Evolutionary conservation across 192 early-diverging fungal genomes (phyloP), one percentile per base, ranked within the genome.

Genomic region (Phlyctochytrium planicorne): DNA sequence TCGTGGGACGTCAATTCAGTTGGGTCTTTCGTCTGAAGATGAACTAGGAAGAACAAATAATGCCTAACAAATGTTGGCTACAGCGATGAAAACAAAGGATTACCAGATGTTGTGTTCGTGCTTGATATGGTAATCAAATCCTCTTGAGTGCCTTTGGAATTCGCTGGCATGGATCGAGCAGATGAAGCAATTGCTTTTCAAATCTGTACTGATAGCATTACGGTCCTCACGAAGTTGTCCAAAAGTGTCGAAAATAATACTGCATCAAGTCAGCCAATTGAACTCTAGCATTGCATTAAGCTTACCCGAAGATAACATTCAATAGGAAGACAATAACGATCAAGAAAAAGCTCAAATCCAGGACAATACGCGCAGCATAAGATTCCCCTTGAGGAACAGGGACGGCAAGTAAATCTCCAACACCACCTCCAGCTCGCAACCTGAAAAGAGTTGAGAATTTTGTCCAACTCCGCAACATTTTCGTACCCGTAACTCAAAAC

Each of bases 1-100:
- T 77, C 75, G 59, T 77, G 75, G 6, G 75, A 77, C 2, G 75
- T 77, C 36, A 69, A 75, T 65, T 77, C 75, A 16, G 75, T 75
- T 34, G 59, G 57, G 62, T 77, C 75, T 55, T 77, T 77, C 2
- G 52, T 52, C 24, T 77, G 36, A 53, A 77, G 36, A 57, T 77
- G 75, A 4, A 77, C 66, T 23, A 77, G 47, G 65, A 77, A 77
- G 56, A 69, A 73, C n/a, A 77, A 62, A 59, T 77, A 77, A 34
- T 77, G 65, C 75, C 72, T 73, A 32, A 12, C 6, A n/a, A 62
- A 53, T 3, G 23, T 34, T 17, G 36, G 34, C 24, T 56, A 59
- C 25, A 1, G 17, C 25, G 10, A 62, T 2, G 4, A 23, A 40
- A 29, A 60, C 55, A 17, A 24, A 52, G 30, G 30, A 6, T 24